Evolutionary conservation across 1,284 basidiomycete genomes (phyloP), one percentile per base, ranked within the genome.

Genomic region (Malassezia dermatis): DNA sequence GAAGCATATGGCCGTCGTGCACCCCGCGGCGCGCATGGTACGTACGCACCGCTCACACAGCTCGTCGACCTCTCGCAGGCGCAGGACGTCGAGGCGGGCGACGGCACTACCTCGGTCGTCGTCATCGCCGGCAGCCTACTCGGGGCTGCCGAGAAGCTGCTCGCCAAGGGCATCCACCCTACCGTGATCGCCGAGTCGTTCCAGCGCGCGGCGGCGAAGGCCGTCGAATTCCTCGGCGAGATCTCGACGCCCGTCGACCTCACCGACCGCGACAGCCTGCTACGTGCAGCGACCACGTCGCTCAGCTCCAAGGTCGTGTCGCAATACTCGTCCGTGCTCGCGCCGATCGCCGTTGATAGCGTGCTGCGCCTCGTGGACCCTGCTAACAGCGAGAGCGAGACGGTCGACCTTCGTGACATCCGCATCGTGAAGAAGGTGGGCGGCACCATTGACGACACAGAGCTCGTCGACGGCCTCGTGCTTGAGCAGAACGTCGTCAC

Each of bases 291-390:
- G 5, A 89, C 86, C 69, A 99, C 94, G 0, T 89, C 87, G 53
- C 79, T 99, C 48, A 96, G 94, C 78, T 98, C 93, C 52, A 99
- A 96, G 89, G 95, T 99, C 67, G 94, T 98, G 43, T 96, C 93
- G 17, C 94, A 98, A 81, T 98, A 96, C 77, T 98, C 94, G 4
- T 88, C 90, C 10, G 89, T 88, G 34, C 82, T 99, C 53, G 89
- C 94, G 12, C 94, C 94, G 40, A 98, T 98, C 64, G 94, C 94
- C 31, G 94, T 98, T 21, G 81, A 85, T 55, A 90, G 93, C n/a
- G 94, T 99, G 48, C 68, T 68, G 13, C 67, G 71, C 34, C 63
- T 73, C 13, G 54, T 73, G n/a, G 48, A 58, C 44, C 59, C 59
- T 24, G 11, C 30, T 7, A 47, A 40, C 28, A 28, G 39, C 43